Evolutionary conservation across 2,329 filamentous ascomycete genomes (phyloP).

Genomic region (Mycosphaerella sp.): DNA sequence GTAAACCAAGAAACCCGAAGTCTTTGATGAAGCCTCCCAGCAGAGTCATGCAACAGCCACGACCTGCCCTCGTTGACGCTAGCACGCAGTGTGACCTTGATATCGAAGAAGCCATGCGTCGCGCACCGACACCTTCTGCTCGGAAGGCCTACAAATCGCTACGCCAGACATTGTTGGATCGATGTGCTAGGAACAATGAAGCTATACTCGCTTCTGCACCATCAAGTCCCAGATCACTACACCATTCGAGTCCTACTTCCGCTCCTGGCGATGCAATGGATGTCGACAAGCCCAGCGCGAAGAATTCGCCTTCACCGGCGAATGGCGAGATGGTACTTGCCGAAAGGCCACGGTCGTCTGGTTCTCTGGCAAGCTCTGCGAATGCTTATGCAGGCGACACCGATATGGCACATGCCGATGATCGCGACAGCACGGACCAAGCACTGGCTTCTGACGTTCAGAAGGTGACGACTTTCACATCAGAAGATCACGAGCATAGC

Average conservation of each 20-base stretch:
- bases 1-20: conserved; percentile 24
- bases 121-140: conserved; percentile 18
- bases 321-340: conserved; percentile 1
- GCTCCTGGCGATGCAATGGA: conserved; percentile 19
- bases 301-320: conserved; percentile 4
- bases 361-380: not conserved
- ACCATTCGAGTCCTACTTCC: not conserved
- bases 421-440: conserved; percentile 5
- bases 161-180: conserved; percentile 31
- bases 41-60: conserved; percentile 19
- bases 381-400: conserved; percentile 13
- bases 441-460: not conserved
- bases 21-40: conserved; percentile 11
- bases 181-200: conserved; percentile 32
- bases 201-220: conserved; percentile 9
- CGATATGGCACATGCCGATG: conserved; percentile 20
- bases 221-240: not conserved
- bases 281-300: conserved; percentile 10
- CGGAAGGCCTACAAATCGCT: conserved; percentile 28
- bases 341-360: not conserved
- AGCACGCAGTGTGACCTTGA: conserved; percentile 34
- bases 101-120: conserved; percentile 26
- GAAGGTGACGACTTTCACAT: not conserved
- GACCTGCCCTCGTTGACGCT: conserved; percentile 30
- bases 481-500: not conserved